Percentiles rank a stretch among this genome's conserved stretches.
phyloP scores from a whole-genome alignment of 352 stramenopile genomes.

The Globisporangium nunn region DNA sequence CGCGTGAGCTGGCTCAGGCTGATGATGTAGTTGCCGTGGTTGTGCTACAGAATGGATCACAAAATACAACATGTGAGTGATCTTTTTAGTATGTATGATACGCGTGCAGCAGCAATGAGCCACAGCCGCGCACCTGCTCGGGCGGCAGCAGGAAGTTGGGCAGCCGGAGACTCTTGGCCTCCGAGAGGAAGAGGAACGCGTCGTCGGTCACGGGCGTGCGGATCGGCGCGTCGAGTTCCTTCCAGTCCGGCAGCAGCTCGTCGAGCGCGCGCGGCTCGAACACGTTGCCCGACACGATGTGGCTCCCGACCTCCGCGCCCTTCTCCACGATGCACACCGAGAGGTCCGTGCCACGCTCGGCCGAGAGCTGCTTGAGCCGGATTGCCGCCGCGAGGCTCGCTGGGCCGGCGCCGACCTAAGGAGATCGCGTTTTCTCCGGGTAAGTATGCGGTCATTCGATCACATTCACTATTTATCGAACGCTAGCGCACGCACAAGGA shows the following conservation, averaged over 20 bases:
- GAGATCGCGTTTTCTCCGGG: background rate
- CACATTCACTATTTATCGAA: constrained; percentile 1
- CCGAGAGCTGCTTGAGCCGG: constrained; percentile 95
- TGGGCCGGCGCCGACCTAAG: constrained; percentile 66
- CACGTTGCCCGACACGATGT: constrained; percentile 98
- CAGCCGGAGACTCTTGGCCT: constrained; percentile 82
- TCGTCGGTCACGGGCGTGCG: constrained; percentile 93
- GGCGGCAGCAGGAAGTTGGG: constrained; percentile 91
- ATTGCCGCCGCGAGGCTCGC: constrained; percentile 96
- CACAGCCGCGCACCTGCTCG: constrained; percentile 52
- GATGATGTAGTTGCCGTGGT: constrained; percentile 98
- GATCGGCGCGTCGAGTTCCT: constrained; percentile 84
- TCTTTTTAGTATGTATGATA: background rate
- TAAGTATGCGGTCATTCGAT: background rate
- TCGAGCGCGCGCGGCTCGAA: constrained; percentile 96
- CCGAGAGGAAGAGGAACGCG: constrained; percentile 90
- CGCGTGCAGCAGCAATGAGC: background rate
- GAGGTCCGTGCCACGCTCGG: constrained; percentile 90
- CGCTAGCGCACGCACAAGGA: constrained; percentile 81
- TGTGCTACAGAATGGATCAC: constrained; percentile 58
- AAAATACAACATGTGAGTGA: background rate
- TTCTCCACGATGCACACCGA: constrained; percentile 96
- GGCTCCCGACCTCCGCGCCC: constrained; percentile 93
- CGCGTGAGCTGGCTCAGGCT: constrained; percentile 94
- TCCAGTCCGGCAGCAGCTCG: constrained; percentile 95